Percentiles rank a stretch among this genome's conserved stretches.
Evolutionary conservation across 768 basidiomycete genomes (phyloP).

Genomic region (Rhizopogon rudus): DNA sequence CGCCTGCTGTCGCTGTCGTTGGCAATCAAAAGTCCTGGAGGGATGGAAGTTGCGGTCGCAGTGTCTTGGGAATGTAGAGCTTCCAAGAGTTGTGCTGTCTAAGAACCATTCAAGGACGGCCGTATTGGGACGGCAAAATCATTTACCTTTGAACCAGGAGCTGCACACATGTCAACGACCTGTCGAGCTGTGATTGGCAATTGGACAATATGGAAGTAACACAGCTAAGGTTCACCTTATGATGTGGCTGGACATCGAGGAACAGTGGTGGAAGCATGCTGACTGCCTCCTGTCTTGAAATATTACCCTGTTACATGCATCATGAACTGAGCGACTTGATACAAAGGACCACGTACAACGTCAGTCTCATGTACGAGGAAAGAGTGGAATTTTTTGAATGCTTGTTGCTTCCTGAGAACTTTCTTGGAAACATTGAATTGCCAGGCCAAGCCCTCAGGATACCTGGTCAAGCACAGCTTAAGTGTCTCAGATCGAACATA

Average conservation of each 20-base stretch:
- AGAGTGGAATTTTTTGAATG: slow-evolving; percentile 92
- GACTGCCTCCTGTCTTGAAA: slow-evolving; percentile 95
- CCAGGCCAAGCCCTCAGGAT: slow-evolving; percentile 94
- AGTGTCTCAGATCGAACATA: neutral
- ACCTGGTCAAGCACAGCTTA: slow-evolving; percentile 46
- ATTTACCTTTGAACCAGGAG: slow-evolving; percentile 89
- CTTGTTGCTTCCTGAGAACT: slow-evolving; percentile 77
- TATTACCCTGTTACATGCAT: slow-evolving; percentile 66
- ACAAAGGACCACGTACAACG: slow-evolving; percentile 55
- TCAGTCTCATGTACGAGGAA: slow-evolving; percentile 98
- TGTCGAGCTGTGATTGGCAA: slow-evolving; percentile 21
- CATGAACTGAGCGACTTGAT: neutral
- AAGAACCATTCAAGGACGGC: slow-evolving; percentile 2
- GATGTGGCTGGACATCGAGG: slow-evolving; percentile 91
- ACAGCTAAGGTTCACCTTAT: slow-evolving; percentile 46
- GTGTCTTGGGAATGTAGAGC: slow-evolving; percentile 82
- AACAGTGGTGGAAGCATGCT: slow-evolving; percentile 99
- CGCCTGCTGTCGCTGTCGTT: slow-evolving; percentile 95
- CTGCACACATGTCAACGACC: slow-evolving; percentile 98
- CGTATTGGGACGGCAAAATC: neutral
- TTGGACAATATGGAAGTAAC: neutral
- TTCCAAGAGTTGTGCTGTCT: slow-evolving; percentile 96
- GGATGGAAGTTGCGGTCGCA: slow-evolving; percentile 56
- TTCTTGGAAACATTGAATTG: slow-evolving; percentile 91
- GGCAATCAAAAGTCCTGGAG: slow-evolving; percentile 85